phyloP scores from a whole-genome alignment of 768 basidiomycete species.

The Mycena venus region DNA sequence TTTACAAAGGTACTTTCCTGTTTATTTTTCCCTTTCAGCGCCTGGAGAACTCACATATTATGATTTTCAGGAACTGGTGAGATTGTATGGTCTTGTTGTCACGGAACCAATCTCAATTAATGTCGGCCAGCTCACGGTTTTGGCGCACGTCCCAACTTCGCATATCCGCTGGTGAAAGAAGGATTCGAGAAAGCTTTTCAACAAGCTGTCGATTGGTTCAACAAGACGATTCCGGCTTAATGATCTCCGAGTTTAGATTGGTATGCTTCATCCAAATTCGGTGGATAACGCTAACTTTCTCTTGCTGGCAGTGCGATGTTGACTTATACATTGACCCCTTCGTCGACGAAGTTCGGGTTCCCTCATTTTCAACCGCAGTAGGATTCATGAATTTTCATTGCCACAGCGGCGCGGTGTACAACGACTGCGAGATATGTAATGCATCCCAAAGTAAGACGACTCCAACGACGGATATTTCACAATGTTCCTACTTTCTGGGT shows the following conservation, averaged over 20 bases:
- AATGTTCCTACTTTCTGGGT: too few relatives aligned
- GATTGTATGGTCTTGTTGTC: neutral
- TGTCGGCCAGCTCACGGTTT: slow-evolving; percentile 54
- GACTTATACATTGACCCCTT: too few relatives aligned
- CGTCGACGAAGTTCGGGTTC: too few relatives aligned
- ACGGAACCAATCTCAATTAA: neutral
- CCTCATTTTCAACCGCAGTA: too few relatives aligned
- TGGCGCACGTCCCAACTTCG: slow-evolving; percentile 57
- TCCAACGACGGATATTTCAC: too few relatives aligned
- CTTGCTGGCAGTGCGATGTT: too few relatives aligned
- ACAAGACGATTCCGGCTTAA: slow-evolving; percentile 49
- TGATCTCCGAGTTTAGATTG: too few relatives aligned
- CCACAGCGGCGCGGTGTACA: too few relatives aligned
- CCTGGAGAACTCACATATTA: neutral
- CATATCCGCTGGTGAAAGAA: slow-evolving; percentile 52
- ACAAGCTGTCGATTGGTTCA: slow-evolving; percentile 60
- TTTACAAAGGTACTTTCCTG: slow-evolving; percentile 59
- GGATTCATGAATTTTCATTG: too few relatives aligned
- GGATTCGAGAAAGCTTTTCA: slow-evolving; percentile 57
- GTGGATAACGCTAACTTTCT: too few relatives aligned
- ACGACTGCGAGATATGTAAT: too few relatives aligned
- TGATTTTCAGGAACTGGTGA: slow-evolving; percentile 4
- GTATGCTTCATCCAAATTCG: neutral
- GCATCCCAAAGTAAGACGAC: too few relatives aligned
- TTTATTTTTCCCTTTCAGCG: neutral